Base-by-base conservation (phyloP, 2,329 filamentous ascomycete genomes). In the Colletotrichum limetticola region DNA sequence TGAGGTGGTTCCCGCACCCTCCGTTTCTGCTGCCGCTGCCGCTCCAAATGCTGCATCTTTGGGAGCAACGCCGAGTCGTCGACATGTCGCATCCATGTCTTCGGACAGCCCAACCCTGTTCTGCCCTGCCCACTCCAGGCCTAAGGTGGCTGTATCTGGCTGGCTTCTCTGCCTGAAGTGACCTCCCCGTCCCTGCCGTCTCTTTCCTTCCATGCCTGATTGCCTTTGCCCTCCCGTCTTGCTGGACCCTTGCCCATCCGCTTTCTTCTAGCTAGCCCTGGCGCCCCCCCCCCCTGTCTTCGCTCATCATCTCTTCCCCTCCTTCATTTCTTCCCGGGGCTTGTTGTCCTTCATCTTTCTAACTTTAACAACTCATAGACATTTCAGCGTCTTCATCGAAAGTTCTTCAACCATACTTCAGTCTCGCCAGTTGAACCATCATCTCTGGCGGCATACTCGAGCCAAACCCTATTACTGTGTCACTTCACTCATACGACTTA, bases 211-310 rank as follows among this genome's bases (percentile, higher is more conserved):
- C 62, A 61, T 28, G 57, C 32, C 57, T 67, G 63, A 68, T 57
- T 60, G 59, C 62, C 62, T 56, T 60, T 70, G 59, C 62, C 49
- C 37, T 67, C 68, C 68, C 68, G 68, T 63, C 65, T 61, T 63
- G 64, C 59, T 68, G 65, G 65, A 72, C 69, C 69, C 69, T 68
- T 67, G 65, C 46, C 66, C 58, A 58, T 64, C 49, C 68, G 58
- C 68, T 53, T 46, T 46, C 60, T 32, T 42, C 16, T 42, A 42
- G 37, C 71, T 56, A 70, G 66, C 66, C 66, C 71, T 70, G 66
- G 5, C 37, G 2, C 30, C 46, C 65, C 7, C 30, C n/a, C 46
- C 65, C 71, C 71, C 26, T 56, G 71, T 65, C 66, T 37, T 32
- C 55, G 42, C 60, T 61, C 60, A 61, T 57, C 66, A 71, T 66